These are phyloP conservation scores for Miamiensis avidus DNA, from an alignment of 169 alveolate species.

Conservation along the genomic window DNA sequence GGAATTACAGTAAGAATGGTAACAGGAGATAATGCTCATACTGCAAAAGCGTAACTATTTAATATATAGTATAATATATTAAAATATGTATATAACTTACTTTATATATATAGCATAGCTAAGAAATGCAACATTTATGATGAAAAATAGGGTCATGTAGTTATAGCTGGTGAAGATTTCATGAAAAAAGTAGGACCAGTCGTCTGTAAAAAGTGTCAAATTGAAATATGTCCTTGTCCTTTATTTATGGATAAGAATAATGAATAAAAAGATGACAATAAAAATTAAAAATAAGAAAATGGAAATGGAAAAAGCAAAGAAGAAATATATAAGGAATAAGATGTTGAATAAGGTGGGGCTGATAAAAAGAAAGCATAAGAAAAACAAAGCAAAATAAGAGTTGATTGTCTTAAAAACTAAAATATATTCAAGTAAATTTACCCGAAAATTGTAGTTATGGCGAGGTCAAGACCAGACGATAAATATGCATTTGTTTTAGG, in stretches of 20 bases:
- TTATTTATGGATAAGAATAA: neutral
- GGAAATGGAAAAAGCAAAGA: constrained; percentile 28
- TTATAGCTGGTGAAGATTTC: constrained; percentile 65
- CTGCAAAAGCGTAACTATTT: constrained; percentile 69
- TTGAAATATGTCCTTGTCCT: constrained; percentile 62
- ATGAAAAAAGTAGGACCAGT: constrained; percentile 68
- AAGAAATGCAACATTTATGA: constrained; percentile 80
- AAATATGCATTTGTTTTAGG: constrained; percentile 84
- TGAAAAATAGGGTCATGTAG: constrained; percentile 47
- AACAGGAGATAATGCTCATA: constrained; percentile 89
- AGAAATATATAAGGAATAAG: constrained; percentile 16
- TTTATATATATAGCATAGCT: constrained; percentile 61
- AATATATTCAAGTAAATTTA: constrained; percentile 66
- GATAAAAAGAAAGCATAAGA: constrained; percentile 54
- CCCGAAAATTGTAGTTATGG: constrained; percentile 81
- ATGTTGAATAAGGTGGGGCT: constrained; percentile 18
- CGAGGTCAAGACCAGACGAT: constrained; percentile 92
- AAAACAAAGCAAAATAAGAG: constrained; percentile 54
- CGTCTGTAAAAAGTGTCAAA: constrained; percentile 67
- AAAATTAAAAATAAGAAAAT: too few relatives aligned
- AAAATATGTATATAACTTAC: too few relatives aligned
- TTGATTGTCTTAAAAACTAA: constrained; percentile 75
- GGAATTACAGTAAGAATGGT: constrained; percentile 91
- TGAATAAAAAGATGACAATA: neutral
- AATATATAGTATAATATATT: too few relatives aligned